A percentile compares a stretch with the other conserved stretches of the same genome.
phyloP scores from a whole-genome alignment of 306 rosid genomes.

The Lathyrus sativus region DNA sequence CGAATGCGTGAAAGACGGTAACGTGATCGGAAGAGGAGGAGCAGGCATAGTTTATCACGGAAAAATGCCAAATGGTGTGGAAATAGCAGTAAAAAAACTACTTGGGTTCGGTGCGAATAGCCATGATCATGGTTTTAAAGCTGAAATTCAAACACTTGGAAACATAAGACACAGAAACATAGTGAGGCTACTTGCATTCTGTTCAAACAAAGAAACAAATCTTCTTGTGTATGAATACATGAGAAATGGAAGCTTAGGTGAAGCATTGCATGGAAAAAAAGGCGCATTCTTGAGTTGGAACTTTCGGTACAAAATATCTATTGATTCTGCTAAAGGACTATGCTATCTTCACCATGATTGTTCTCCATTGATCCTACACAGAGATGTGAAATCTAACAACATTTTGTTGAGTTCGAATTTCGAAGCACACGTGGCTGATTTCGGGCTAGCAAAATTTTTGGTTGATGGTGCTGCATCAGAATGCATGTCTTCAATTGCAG shows the following conservation, averaged over 20 bases:
- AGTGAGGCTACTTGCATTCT: conserved; percentile 75
- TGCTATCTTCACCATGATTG: conserved; percentile 94
- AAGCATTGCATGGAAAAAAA: conserved; percentile 67
- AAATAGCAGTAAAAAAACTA: conserved; percentile 79
- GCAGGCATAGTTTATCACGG: conserved; percentile 95
- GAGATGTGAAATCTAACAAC: conserved; percentile 89
- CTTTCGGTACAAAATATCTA: conserved; percentile 73
- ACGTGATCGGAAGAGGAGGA: conserved; percentile 87
- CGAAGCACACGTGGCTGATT: conserved; percentile 90
- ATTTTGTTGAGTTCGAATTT: conserved; percentile 73
- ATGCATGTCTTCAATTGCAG: conserved; percentile 89
- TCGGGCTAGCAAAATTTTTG: conserved; percentile 88
- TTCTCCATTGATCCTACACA: conserved; percentile 73
- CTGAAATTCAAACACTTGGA: conserved; percentile 85
- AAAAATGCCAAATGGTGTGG: conserved; percentile 79
- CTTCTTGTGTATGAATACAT: conserved; percentile 84
- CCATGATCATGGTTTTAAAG: conserved; percentile 79
- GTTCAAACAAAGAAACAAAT: conserved; percentile 74
- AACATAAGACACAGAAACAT: conserved; percentile 88
- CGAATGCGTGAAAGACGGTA: conserved; percentile 85
- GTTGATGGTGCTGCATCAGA: conserved; percentile 69
- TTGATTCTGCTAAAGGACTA: conserved; percentile 79
- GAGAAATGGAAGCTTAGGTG: conserved; percentile 90
- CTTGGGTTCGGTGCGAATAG: conserved; percentile 66
- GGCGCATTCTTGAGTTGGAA: conserved; percentile 69